phyloP scores from a whole-genome alignment of 1,284 basidiomycete species.

The Tilletiopsis washingtonensis region DNA sequence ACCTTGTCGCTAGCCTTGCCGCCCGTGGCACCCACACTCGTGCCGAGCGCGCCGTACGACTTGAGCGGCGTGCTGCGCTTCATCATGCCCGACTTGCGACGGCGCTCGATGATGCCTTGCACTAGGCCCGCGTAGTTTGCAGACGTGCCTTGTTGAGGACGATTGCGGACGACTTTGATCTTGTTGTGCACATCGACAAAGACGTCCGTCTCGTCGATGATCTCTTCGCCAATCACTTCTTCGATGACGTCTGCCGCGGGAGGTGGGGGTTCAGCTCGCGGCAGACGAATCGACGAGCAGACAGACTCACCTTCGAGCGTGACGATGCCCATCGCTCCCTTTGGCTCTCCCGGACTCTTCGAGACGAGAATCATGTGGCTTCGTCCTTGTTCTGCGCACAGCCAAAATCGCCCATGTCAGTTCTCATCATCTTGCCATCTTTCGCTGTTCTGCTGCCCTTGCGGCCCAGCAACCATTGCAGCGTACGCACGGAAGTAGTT shows the following conservation, averaged over 20 bases:
- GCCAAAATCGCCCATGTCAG: no score
- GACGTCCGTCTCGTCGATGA: slow-evolving; percentile 45
- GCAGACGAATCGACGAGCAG: no score
- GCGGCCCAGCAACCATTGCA: no score
- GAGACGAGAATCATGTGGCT: slow-evolving; percentile 86
- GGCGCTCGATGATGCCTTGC: neutral
- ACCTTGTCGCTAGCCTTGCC: no score
- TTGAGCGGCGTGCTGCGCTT: neutral
- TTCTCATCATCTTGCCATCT: no score
- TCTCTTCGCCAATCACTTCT: slow-evolving; percentile 54
- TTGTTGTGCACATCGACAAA: slow-evolving; percentile 34
- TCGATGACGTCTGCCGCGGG: slow-evolving; percentile 55
- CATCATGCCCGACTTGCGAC: neutral
- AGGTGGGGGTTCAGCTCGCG: no score
- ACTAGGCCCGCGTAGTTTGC: neutral
- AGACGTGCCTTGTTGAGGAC: neutral
- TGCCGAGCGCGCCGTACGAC: no score
- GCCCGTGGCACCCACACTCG: no score
- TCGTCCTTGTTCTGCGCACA: slow-evolving; percentile 89
- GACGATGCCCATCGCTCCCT: slow-evolving; percentile 58
- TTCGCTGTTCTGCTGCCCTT: no score
- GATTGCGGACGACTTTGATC: slow-evolving; percentile 2
- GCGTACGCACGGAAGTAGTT: slow-evolving; percentile 57
- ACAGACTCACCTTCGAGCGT: slow-evolving; percentile 52
- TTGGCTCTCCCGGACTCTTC: slow-evolving; percentile 66